These are phyloP conservation scores for Oryza australiensis DNA, from an alignment of 176 grass and related monocot species.

Conservation along the genomic window DNA sequence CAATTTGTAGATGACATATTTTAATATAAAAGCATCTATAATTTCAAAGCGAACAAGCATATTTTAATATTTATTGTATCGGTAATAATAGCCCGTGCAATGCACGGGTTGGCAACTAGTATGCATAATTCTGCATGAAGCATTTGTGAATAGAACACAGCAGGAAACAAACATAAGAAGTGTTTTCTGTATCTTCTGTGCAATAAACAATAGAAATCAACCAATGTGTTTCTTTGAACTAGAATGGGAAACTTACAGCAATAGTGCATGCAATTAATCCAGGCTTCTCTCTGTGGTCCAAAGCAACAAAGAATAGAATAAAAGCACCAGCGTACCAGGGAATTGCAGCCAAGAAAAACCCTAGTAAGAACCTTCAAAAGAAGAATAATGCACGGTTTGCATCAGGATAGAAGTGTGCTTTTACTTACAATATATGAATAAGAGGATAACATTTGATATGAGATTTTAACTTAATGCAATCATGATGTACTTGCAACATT, in stretches of 20 bases:
- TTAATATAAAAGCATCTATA: not conserved
- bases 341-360: slow-evolving; percentile 65
- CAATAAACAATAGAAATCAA: not conserved
- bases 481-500: not conserved
- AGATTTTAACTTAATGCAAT: not conserved
- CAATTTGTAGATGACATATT: too few species aligned
- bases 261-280: slow-evolving; percentile 64
- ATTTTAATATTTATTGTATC: too few species aligned
- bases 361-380: slow-evolving; percentile 60
- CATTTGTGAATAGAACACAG: not conserved
- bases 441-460: not conserved
- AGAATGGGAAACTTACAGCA: slow-evolving; percentile 57
- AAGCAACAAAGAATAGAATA: slow-evolving; percentile 64
- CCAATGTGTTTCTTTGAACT: not conserved
- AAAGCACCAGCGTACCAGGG: slow-evolving; percentile 69
- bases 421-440: not conserved
- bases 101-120: too few species aligned
- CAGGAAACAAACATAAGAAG: not conserved
- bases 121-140: not conserved
- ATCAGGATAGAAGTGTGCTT: not conserved
- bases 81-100: too few species aligned
- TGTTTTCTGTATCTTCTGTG: not conserved
- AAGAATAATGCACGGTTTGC: slow-evolving; percentile 1
- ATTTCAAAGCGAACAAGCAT: too few species aligned
- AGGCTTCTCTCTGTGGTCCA: slow-evolving; percentile 70